Evolutionary conservation across 257 asterid species (phyloP).

Genomic region (Plantago major): DNA sequence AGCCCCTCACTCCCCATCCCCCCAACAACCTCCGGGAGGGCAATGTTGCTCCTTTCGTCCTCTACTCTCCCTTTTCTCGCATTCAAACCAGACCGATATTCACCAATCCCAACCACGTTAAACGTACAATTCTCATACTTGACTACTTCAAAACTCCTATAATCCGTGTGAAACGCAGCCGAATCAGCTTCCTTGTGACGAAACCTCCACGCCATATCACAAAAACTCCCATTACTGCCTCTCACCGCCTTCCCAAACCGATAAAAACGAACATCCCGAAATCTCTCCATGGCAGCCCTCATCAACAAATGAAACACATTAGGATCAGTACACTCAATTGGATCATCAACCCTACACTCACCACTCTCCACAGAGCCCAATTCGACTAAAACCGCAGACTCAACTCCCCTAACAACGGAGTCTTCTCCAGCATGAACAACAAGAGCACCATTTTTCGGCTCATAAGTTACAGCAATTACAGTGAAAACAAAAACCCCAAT

Average conservation of each 20-base stretch:
- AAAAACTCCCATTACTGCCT: constrained; percentile 54
- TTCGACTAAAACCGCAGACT: constrained; percentile 31
- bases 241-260: constrained; percentile 75
- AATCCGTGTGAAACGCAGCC: constrained; percentile 60
- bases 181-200: constrained; percentile 71
- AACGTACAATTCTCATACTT: constrained; percentile 59
- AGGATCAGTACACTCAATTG: constrained; percentile 71
- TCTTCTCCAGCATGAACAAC: constrained; percentile 90
- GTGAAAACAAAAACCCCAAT: constrained; percentile 81
- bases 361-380: constrained; percentile 58
- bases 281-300: constrained; percentile 65
- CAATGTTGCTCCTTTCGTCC: too few relatives aligned
- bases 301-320: constrained; percentile 75
- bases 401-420: too few relatives aligned
- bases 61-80: constrained; percentile 65
- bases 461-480: constrained; percentile 86
- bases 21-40: too few relatives aligned
- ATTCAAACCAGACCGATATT: constrained; percentile 81
- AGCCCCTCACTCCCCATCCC: constrained; percentile 35
- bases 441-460: constrained; percentile 73
- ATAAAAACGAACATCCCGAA: constrained; percentile 62
- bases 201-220: constrained; percentile 96
- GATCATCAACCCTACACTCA: constrained; percentile 35
- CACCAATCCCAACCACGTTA: constrained; percentile 64
- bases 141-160: constrained; percentile 50